These are phyloP conservation scores for Echites panduratus DNA, from an alignment of 257 asterid genomes.

Conservation along the genomic window DNA sequence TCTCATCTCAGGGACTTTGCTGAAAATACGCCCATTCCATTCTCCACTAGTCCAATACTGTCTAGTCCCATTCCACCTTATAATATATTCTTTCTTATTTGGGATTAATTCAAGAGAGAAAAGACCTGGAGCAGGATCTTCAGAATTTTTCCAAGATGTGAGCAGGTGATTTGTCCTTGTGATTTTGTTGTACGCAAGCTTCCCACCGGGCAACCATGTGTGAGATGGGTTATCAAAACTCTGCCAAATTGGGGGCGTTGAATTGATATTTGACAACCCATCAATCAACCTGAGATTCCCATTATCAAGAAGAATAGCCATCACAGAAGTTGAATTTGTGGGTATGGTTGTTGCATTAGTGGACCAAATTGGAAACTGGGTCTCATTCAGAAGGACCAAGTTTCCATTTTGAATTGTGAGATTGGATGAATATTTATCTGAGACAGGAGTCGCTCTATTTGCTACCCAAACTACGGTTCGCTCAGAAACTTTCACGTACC, in stretches of 20 bases:
- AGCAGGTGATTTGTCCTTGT: slow-evolving; percentile 38
- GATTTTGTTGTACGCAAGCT: slow-evolving; percentile 44
- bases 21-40: slow-evolving; percentile 59
- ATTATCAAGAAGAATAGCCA: slow-evolving; percentile 51
- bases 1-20: slow-evolving; percentile 45
- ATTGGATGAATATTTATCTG: slow-evolving; percentile 22
- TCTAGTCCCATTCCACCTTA: slow-evolving; percentile 40
- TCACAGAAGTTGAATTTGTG: slow-evolving; percentile 22
- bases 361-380: slow-evolving; percentile 43
- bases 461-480: slow-evolving; percentile 43
- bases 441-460: slow-evolving; percentile 29
- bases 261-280: slow-evolving; percentile 17
- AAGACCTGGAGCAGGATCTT: slow-evolving; percentile 71
- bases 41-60: slow-evolving; percentile 61
- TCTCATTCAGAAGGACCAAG: slow-evolving; percentile 35
- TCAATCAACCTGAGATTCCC: slow-evolving; percentile 59
- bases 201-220: slow-evolving; percentile 75
- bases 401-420: slow-evolving; percentile 27
- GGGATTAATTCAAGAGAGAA: slow-evolving; percentile 63
- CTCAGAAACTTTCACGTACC: slow-evolving; percentile 25
- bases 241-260: slow-evolving; percentile 40
- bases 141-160: slow-evolving; percentile 67
- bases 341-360: slow-evolving; percentile 29
- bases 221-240: slow-evolving; percentile 51
- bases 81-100: slow-evolving; percentile 31